phyloP scores from a whole-genome alignment of 1,139 yeast genomes.

The Debaryomyces singareniensis region DNA sequence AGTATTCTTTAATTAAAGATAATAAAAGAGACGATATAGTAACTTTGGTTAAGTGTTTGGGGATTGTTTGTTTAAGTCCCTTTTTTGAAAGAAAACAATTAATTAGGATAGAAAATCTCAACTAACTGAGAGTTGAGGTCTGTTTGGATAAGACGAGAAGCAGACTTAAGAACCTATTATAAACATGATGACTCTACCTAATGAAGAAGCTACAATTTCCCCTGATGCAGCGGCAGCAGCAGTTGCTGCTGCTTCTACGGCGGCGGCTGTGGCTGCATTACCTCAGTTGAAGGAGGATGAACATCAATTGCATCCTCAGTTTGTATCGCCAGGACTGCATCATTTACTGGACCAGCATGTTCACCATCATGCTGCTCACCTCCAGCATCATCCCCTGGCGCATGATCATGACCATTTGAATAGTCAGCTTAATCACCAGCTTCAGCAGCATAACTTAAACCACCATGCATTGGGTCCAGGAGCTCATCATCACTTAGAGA shows the following conservation, averaged over 20 bases:
- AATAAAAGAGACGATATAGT: too few species aligned
- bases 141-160: too few species aligned
- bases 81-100: too few species aligned
- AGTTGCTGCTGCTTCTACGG: conserved; percentile 18
- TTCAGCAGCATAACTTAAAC: conserved; percentile 12
- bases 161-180: too few species aligned
- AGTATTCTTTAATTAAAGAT: too few species aligned
- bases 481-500: conserved; percentile 21
- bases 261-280: conserved; percentile 10
- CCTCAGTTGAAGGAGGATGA: conserved; percentile 10
- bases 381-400: conserved; percentile 10
- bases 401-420: conserved; percentile 16
- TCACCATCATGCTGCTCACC: conserved; percentile 11
- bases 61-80: too few species aligned
- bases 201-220: conserved; percentile 18
- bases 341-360: conserved; percentile 10
- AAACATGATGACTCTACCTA: conserved; percentile 21
- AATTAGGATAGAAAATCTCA: too few species aligned
- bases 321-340: conserved; percentile 11
- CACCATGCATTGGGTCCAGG: conserved; percentile 10
- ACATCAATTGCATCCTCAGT: conserved; percentile 16
- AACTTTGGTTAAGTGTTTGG: too few species aligned
- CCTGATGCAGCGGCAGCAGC: conserved; percentile 24
- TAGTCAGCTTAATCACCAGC: conserved; percentile 17
- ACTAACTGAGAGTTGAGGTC: too few species aligned